Base-by-base conservation (phyloP, 441 rosid species). In the Erodium chrysanthum region DNA sequence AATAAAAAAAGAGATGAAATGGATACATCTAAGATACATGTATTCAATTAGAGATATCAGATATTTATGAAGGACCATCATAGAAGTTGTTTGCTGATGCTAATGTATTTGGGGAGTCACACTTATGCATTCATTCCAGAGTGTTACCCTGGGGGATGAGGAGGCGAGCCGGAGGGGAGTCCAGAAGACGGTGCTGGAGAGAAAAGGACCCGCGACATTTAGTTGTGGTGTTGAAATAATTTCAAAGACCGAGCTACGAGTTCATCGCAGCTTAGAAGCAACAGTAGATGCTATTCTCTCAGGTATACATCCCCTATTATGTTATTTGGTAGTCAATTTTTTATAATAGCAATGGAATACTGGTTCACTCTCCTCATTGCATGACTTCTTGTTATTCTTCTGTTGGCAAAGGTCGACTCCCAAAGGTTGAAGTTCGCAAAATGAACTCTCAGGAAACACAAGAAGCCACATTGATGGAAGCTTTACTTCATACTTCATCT, bases 181-280 rank as follows among this genome's bases (percentile, higher is more conserved):
- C 66, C 90, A 91, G 70, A 93, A 93, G 83, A 85, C 95, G 12
- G 89, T 89, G 73, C 82, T 84, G 50, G 98, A 90, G 80, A 85
- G 97, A 79, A 86, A 84, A 84, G 97, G 97, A 42, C 97, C 96
- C 64, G 78, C 95, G 48, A 86, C 95, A 15, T 90, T 93, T 84
- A 78, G 68, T 68, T 81, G 88, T 77, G 95, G 83, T 5, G 96
- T 85, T 56, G 96, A 93, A 74, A 90, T 90, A 67, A 70, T 92
- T 68, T 87, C 96, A 64, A 92, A 87, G 81, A 84, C 80, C 64
- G 92, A 88, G 82, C 77, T 90, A 81, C 88, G 89, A 71, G 89
- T 92, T 80, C 96, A 92, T 85, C 84, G 81, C 70, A 82, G 90
- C 80, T 87, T 92, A 66, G 98, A 90, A 80, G 92, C 88, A 71